Conservation (phyloP, 139 green algal genomes). For the Micractinium sp. region DNA sequence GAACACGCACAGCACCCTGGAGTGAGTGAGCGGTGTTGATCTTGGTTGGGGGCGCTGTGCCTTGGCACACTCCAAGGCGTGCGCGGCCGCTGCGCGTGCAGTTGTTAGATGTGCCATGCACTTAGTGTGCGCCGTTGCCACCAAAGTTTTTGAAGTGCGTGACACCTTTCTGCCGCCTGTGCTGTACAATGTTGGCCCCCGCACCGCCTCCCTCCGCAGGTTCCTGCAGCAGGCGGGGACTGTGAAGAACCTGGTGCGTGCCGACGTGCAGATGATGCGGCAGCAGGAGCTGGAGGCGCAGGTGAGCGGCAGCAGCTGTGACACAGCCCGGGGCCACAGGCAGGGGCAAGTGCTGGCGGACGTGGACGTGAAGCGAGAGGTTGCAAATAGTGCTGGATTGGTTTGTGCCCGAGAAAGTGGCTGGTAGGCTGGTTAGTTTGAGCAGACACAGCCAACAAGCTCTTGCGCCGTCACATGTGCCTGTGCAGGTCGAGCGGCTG, state of each 20-base stretch:
- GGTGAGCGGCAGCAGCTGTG: not conserved
- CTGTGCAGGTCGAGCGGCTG: conserved; percentile 9
- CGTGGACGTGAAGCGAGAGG: too few relatives aligned
- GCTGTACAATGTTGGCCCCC: not conserved
- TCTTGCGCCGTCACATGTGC: not conserved
- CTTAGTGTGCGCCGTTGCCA: not conserved
- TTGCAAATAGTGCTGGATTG: too few relatives aligned
- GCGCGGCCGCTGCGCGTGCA: not conserved
- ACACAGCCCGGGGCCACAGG: not conserved
- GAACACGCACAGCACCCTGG: conserved; percentile 29
- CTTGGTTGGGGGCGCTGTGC: not conserved
- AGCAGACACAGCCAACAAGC: not conserved
- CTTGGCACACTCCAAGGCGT: not conserved
- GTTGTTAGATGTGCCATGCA: not conserved
- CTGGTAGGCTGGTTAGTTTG: not conserved
- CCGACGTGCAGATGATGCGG: conserved; percentile 28
- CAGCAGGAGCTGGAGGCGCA: conserved; percentile 28
- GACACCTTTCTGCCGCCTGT: too few relatives aligned
- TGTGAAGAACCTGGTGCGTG: conserved; percentile 25
- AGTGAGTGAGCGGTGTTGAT: not conserved
- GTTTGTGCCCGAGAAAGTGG: not conserved
- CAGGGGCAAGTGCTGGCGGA: not conserved
- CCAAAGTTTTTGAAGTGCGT: not conserved
- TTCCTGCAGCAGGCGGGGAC: conserved; percentile 24
- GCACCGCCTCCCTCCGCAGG: not conserved